Conservation (phyloP, 768 basidiomycete species). For the Hebeloma cylindrosporum region DNA sequence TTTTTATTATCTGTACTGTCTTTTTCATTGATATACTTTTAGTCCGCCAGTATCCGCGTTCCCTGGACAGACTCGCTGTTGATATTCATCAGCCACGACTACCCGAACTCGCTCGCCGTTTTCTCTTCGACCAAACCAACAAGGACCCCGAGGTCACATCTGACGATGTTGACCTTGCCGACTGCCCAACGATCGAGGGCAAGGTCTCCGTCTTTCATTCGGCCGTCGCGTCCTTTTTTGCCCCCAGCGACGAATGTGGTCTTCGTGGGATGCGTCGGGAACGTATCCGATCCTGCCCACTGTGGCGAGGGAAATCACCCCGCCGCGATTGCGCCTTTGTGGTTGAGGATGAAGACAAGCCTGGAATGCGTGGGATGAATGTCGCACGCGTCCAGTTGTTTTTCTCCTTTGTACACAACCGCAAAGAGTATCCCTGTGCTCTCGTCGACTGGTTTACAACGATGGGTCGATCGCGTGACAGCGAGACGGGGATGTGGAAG, state of each 20-base stretch:
- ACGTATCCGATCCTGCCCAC: slow-evolving; percentile 26
- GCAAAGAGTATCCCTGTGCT: slow-evolving; percentile 24
- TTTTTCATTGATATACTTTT: background rate
- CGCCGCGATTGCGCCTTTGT: slow-evolving; percentile 3
- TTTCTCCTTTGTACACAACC: slow-evolving; percentile 26
- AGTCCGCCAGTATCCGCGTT: slow-evolving; percentile 20
- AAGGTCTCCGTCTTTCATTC: slow-evolving; percentile 27
- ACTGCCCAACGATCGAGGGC: slow-evolving; percentile 15
- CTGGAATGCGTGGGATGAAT: slow-evolving; percentile 18
- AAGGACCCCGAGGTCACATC: too few species aligned
- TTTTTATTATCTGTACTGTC: background rate
- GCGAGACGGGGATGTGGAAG: slow-evolving; percentile 5
- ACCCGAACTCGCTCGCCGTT: slow-evolving; percentile 15
- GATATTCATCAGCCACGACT: slow-evolving; percentile 14
- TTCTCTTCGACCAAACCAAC: slow-evolving; percentile 12
- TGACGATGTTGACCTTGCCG: slow-evolving; percentile 10
- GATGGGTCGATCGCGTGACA: too few species aligned
- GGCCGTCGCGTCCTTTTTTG: slow-evolving; percentile 25
- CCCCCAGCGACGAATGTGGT: slow-evolving; percentile 31
- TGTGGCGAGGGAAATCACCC: slow-evolving; percentile 17
- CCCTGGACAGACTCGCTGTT: slow-evolving; percentile 13
- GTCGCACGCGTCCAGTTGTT: slow-evolving; percentile 28
- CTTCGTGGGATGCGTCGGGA: slow-evolving; percentile 28
- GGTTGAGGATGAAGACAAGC: background rate
- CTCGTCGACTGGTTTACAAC: slow-evolving; percentile 34